Percentiles rank a stretch among this genome's conserved stretches.
These are phyloP conservation scores for Hortiboletus flavorubellus DNA, from an alignment of 768 basidiomycete genomes.

Conservation along the genomic window DNA sequence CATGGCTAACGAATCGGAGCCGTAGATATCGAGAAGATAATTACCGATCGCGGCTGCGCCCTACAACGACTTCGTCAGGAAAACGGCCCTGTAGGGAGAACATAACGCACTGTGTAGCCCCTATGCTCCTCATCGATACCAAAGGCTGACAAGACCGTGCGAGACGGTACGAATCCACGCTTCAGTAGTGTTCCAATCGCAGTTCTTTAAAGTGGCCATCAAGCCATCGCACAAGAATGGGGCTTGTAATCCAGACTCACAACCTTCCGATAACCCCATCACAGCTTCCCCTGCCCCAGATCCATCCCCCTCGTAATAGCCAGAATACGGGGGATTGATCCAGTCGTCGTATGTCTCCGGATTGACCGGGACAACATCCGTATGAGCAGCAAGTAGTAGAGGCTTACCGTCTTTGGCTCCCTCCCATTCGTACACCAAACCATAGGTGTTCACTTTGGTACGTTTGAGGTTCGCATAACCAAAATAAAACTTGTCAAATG, in stretches of 20 bases:
- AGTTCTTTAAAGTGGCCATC: slow-evolving; percentile 14
- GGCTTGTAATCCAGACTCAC: slow-evolving; percentile 20
- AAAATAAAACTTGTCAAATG: not conserved
- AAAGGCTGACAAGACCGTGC: slow-evolving; percentile 34
- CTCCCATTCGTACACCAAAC: slow-evolving; percentile 58
- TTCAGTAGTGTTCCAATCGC: slow-evolving; percentile 29
- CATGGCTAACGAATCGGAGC: slow-evolving; percentile 48
- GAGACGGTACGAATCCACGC: slow-evolving; percentile 28
- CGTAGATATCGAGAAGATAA: slow-evolving; percentile 43
- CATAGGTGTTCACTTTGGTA: slow-evolving; percentile 58
- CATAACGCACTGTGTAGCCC: slow-evolving; percentile 33
- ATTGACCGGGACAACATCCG: slow-evolving; percentile 52
- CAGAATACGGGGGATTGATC: slow-evolving; percentile 50
- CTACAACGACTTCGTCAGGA: slow-evolving; percentile 18
- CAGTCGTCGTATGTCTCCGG: slow-evolving; percentile 43
- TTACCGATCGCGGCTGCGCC: slow-evolving; percentile 42
- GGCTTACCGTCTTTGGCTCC: slow-evolving; percentile 55
- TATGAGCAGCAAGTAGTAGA: slow-evolving; percentile 47
- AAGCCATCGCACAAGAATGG: not conserved
- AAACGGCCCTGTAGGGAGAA: not conserved
- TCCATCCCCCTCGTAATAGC: slow-evolving; percentile 42
- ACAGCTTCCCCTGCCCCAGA: slow-evolving; percentile 47
- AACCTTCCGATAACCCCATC: slow-evolving; percentile 38
- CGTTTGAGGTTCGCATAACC: slow-evolving; percentile 49
- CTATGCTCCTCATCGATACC: slow-evolving; percentile 47